Conservation (phyloP, 495 filamentous ascomycete genomes). For the Parathielavia appendiculata region DNA sequence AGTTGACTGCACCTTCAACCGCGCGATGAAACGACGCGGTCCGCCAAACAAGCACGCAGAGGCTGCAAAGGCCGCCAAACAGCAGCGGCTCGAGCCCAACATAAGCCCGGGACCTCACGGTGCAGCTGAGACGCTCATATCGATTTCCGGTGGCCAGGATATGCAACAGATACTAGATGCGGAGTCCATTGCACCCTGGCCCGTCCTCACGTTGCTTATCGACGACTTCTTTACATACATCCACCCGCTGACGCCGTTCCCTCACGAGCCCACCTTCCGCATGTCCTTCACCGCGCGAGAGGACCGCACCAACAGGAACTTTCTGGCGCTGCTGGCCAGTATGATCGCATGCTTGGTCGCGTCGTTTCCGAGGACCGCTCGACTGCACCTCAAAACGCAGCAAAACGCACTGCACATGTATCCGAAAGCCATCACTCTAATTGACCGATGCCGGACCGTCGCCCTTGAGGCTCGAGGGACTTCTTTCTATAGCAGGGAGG, state of each 20-base stretch:
- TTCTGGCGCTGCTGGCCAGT: slow-evolving; percentile 71
- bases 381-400: slow-evolving; percentile 62
- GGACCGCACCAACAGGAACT: slow-evolving; percentile 61
- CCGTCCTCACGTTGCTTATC: slow-evolving; percentile 61
- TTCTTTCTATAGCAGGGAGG: slow-evolving; percentile 59
- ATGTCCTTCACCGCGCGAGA: slow-evolving; percentile 63
- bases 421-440: slow-evolving; percentile 64
- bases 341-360: slow-evolving; percentile 75
- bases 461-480: slow-evolving; percentile 66
- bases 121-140: slow-evolving; percentile 45
- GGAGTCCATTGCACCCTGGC: slow-evolving; percentile 69
- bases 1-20: slow-evolving; percentile 77
- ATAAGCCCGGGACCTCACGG: slow-evolving; percentile 38
- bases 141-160: slow-evolving; percentile 32
- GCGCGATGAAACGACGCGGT: slow-evolving; percentile 73
- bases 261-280: slow-evolving; percentile 81
- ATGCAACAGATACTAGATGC: slow-evolving; percentile 43
- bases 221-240: slow-evolving; percentile 91
- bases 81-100: slow-evolving; percentile 49
- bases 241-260: slow-evolving; percentile 78
- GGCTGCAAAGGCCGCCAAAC: slow-evolving; percentile 58
- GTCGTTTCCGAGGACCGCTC: slow-evolving; percentile 74
- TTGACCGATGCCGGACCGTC: slow-evolving; percentile 67
- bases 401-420: slow-evolving; percentile 49
- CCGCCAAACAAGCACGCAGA: slow-evolving; percentile 84